Evolutionary conservation across 2,329 filamentous ascomycete genomes (phyloP), one percentile per base, ranked within the genome.

Genomic region (Fusarium secorum): DNA sequence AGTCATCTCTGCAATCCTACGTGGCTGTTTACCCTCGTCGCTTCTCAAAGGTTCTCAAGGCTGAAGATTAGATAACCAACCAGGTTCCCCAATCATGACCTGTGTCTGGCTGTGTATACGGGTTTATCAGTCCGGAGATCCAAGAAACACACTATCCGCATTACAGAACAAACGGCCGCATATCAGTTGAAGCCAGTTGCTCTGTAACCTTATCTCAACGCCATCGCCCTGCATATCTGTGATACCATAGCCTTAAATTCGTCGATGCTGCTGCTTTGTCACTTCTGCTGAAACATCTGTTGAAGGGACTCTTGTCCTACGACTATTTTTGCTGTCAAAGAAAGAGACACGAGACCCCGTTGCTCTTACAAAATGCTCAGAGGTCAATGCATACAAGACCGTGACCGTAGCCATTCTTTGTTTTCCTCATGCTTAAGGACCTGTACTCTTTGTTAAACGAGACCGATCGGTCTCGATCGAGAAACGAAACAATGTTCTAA

Each of bases 1-100:
- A 66, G 66, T 62, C 48, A 61, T 66, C 56, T 62, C 30, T 72
- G 36, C 64, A 62, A 62, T 53, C 64, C 56, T 54, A 66, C 59
- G 60, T 63, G 67, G 71, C 64, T 73, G 65, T 48, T 57, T 44
- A 58, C 70, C 69, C 66, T 62, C 64, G 52, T 68, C 58, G 41
- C 59, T 48, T 56, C 60, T 53, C 55, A 68, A 56, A 73, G 62
- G 60, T 66, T 51, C 41, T 65, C 56, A 60, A 73, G 61, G 60
- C 64, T 67, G 45, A 46, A 75, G 73, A 75, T 75, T 75, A 75
- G 73, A 74, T 75, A 75, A 49, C 59, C 44, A 75, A 49, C 59
- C 44, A 17, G 18, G 58, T 60, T 75, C 71, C 70, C 73, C 73
- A 75, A 75, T 75, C 73, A 75, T 65, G 49, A 66, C 63, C 49